A percentile compares a stretch with the other conserved stretches of the same genome.
Conservation (phyloP, 176 grass and related monocot genomes). For the Puccinellia tenuiflora region DNA sequence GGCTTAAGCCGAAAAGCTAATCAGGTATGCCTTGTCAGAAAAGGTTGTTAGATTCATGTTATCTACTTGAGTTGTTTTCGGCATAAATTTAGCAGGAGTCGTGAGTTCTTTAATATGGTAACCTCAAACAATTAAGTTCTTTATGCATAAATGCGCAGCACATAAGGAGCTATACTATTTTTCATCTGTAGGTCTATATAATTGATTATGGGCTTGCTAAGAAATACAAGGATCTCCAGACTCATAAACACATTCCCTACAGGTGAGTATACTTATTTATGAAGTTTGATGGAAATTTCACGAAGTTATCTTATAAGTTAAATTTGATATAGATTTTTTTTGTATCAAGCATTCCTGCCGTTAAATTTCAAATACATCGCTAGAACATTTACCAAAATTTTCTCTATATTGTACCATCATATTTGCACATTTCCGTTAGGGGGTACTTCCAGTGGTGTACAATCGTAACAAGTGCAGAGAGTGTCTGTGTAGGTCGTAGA, state of each 20-base stretch:
- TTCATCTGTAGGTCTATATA: constrained; percentile 65
- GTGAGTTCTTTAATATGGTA: background rate
- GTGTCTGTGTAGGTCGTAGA: background rate
- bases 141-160: background rate
- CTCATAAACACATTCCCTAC: constrained; percentile 92
- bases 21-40: constrained; percentile 49
- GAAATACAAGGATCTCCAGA: constrained; percentile 91
- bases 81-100: background rate
- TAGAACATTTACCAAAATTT: background rate
- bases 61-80: background rate
- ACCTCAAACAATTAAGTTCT: background rate
- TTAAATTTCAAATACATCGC: constrained; percentile 1
- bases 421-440: background rate
- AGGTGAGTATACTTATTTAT: constrained; percentile 48
- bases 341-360: background rate
- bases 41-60: background rate
- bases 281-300: background rate
- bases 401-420: background rate
- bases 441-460: background rate
- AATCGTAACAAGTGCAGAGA: background rate
- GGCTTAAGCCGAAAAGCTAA: constrained; percentile 85
- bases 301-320: background rate
- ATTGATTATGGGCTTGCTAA: constrained; percentile 97
- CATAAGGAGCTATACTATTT: background rate
- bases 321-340: background rate